These are phyloP conservation scores for Aegilops umbellulata DNA, from an alignment of 176 grass and related monocot species.

Conservation along the genomic window DNA sequence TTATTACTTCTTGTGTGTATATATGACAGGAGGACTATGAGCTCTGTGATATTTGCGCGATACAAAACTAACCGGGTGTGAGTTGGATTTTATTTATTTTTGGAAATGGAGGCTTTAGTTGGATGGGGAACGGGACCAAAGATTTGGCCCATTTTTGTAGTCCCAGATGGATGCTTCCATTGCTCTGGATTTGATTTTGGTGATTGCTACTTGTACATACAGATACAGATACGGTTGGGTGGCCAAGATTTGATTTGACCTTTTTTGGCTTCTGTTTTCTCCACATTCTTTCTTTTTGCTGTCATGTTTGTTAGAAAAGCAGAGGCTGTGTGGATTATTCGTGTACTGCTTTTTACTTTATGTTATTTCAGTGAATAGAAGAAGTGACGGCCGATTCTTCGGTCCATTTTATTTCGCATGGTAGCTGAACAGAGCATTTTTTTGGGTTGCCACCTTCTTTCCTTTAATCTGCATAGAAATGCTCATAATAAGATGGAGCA, in stretches of 20 bases:
- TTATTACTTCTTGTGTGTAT: background rate
- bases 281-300: slow-evolving; percentile 21
- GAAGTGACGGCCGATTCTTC: slow-evolving; percentile 25
- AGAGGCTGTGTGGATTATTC: slow-evolving; percentile 28
- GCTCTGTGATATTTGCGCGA: background rate
- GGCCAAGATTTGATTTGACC: slow-evolving; percentile 51
- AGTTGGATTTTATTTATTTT: background rate
- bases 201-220: slow-evolving; percentile 19
- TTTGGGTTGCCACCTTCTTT: background rate
- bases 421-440: background rate
- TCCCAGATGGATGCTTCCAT: background rate
- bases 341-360: slow-evolving; percentile 42
- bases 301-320: slow-evolving; percentile 30
- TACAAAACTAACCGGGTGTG: background rate
- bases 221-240: background rate
- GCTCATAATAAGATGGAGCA: background rate
- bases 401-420: background rate
- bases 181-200: background rate
- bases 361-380: slow-evolving; percentile 4
- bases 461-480: background rate
- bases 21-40: background rate
- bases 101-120: background rate
- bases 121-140: background rate
- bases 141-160: slow-evolving; percentile 17
- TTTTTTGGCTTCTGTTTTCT: slow-evolving; percentile 12